A percentile compares a stretch with the other conserved stretches of the same genome.
These are phyloP conservation scores for Allium sativum DNA, from an alignment of 106 monocot species.

Conservation along the genomic window DNA sequence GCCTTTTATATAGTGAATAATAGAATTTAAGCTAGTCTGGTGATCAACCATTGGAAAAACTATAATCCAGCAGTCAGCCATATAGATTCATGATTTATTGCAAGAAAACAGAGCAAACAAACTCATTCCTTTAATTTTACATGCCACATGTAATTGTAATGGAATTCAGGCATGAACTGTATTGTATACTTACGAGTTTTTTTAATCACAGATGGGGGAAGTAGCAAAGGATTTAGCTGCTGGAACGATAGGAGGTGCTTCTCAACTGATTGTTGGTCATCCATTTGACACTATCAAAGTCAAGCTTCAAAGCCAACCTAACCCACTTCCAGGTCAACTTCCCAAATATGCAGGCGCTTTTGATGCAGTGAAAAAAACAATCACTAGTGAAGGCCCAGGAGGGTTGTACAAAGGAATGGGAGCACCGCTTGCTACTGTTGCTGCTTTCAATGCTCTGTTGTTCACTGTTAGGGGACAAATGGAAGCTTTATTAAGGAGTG, in stretches of 20 bases:
- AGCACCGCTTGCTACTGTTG: slow-evolving; percentile 87
- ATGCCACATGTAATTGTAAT: no score
- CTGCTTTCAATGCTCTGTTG: slow-evolving; percentile 89
- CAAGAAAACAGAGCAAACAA: no score
- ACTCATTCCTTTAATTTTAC: no score
- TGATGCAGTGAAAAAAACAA: slow-evolving; percentile 92
- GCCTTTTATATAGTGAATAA: no score
- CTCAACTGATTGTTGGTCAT: slow-evolving; percentile 83
- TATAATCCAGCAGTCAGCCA: no score
- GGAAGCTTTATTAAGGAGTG: slow-evolving; percentile 67
- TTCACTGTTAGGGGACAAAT: slow-evolving; percentile 93
- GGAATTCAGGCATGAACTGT: no score
- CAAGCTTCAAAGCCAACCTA: slow-evolving; percentile 88
- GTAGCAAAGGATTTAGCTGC: slow-evolving; percentile 81
- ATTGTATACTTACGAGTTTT: neutral
- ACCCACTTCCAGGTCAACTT: slow-evolving; percentile 73
- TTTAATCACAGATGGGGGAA: slow-evolving; percentile 55
- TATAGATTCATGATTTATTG: no score
- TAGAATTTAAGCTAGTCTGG: no score
- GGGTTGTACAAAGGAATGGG: slow-evolving; percentile 99
- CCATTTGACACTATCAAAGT: slow-evolving; percentile 97
- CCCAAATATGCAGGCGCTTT: slow-evolving; percentile 77
- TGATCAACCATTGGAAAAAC: no score
- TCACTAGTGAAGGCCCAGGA: slow-evolving; percentile 65
- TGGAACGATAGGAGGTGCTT: slow-evolving; percentile 86